Conservation (phyloP, 148 eudicot species). For the Nepenthes gracilis region DNA sequence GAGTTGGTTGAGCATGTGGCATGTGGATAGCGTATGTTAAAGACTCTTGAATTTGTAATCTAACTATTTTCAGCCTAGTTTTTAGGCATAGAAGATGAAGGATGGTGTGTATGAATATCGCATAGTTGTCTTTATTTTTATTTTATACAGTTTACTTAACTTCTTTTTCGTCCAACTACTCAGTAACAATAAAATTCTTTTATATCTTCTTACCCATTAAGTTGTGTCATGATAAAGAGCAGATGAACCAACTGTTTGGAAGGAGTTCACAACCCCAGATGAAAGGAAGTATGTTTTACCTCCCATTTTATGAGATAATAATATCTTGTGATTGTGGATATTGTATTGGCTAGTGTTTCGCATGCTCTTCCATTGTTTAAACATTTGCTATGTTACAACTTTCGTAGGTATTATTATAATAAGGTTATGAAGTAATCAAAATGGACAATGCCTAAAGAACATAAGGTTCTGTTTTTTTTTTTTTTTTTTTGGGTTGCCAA, state of each 20-base stretch:
- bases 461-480: slow-evolving; percentile 41
- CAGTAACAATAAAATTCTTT: background rate
- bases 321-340: background rate
- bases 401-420: slow-evolving; percentile 71
- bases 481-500: no score
- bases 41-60: no score
- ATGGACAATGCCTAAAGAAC: slow-evolving; percentile 92
- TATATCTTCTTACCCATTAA: slow-evolving; percentile 7
- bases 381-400: background rate
- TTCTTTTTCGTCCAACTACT: background rate
- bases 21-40: no score
- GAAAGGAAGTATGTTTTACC: slow-evolving; percentile 61
- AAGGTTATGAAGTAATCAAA: slow-evolving; percentile 87
- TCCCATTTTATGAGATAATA: background rate
- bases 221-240: slow-evolving; percentile 55
- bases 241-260: slow-evolving; percentile 97
- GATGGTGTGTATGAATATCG: background rate
- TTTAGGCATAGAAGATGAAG: no score
- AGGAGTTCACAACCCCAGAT: slow-evolving; percentile 85
- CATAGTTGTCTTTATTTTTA: background rate
- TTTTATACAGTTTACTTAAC: no score
- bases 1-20: no score
- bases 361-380: background rate
- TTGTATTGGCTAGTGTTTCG: background rate
- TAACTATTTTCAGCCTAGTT: no score